A percentile compares a stretch with the other conserved stretches of the same genome.
Conservation (phyloP, 495 filamentous ascomycete species). For the Rhypophila decipiens region DNA sequence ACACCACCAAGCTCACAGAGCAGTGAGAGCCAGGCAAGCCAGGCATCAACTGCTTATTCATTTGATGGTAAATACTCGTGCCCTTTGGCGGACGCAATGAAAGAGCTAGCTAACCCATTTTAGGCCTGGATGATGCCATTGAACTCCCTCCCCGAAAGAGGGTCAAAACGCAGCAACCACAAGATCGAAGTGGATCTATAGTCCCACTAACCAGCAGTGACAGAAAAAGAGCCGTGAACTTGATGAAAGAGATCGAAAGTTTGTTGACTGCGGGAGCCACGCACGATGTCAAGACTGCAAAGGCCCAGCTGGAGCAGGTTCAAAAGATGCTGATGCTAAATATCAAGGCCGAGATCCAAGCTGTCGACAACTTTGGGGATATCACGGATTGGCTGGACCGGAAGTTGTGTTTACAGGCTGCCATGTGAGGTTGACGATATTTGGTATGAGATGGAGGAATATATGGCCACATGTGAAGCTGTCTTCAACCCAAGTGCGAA, state of each 20-base stretch:
- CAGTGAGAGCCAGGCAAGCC: slow-evolving; percentile 9
- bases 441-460: too few species aligned
- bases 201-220: slow-evolving; percentile 55
- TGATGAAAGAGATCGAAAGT: slow-evolving; percentile 49
- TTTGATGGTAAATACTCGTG: slow-evolving; percentile 1
- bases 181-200: slow-evolving; percentile 6
- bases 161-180: neutral
- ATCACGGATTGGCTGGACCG: slow-evolving; percentile 61
- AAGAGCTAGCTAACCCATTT: neutral
- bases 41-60: slow-evolving; percentile 9
- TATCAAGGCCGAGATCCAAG: slow-evolving; percentile 85
- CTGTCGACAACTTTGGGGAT: slow-evolving; percentile 57
- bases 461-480: too few species aligned
- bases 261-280: slow-evolving; percentile 5
- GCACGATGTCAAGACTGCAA: too few species aligned
- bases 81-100: neutral
- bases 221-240: slow-evolving; percentile 37
- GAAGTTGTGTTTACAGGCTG: too few species aligned
- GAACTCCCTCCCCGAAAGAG: neutral
- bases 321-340: slow-evolving; percentile 84
- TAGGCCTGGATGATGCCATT: slow-evolving; percentile 9
- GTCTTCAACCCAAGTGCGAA: too few species aligned
- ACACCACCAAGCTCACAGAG: slow-evolving; percentile 3
- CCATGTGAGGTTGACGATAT: too few species aligned
- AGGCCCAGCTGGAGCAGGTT: slow-evolving; percentile 62